Evolutionary conservation across 2,329 filamentous ascomycete species (phyloP).

Genomic region (Colletotrichum karsti): DNA sequence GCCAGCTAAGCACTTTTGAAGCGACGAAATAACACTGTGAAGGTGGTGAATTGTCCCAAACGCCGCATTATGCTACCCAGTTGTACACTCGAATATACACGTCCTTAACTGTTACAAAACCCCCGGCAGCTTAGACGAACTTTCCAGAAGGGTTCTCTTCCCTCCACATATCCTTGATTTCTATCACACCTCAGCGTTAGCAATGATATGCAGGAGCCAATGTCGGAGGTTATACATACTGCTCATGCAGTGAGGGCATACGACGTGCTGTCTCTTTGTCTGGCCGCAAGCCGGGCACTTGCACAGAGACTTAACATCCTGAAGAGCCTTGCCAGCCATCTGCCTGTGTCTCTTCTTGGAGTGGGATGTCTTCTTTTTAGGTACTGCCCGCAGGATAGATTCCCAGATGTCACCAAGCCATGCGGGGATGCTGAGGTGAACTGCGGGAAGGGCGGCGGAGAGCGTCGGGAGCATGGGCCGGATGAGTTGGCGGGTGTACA

Average conservation of each 20-base stretch:
- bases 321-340: constrained; percentile 93
- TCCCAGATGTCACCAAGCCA: constrained; percentile 91
- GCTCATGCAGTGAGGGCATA: constrained; percentile 88
- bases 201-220: neutral
- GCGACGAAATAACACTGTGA: neutral
- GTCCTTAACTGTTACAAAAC: constrained; percentile 28
- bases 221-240: constrained; percentile 66
- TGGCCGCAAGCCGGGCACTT: constrained; percentile 90
- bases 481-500: constrained; percentile 55
- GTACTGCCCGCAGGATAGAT: constrained; percentile 88
- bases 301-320: constrained; percentile 88
- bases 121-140: constrained; percentile 34
- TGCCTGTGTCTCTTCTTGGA: constrained; percentile 93
- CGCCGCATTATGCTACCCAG: constrained; percentile 24
- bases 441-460: constrained; percentile 66
- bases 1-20: neutral
- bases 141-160: constrained; percentile 46
- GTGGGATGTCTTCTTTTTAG: constrained; percentile 98
- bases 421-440: constrained; percentile 63
- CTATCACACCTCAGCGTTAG: constrained; percentile 39
- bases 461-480: constrained; percentile 61
- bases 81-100: constrained; percentile 40
- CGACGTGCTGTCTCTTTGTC: constrained; percentile 85
- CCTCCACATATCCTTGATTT: constrained; percentile 55
- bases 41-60: constrained; percentile 26